phyloP scores from a whole-genome alignment of 2,329 filamentous ascomycete genomes.

The Hymenoscyphus occultus region DNA sequence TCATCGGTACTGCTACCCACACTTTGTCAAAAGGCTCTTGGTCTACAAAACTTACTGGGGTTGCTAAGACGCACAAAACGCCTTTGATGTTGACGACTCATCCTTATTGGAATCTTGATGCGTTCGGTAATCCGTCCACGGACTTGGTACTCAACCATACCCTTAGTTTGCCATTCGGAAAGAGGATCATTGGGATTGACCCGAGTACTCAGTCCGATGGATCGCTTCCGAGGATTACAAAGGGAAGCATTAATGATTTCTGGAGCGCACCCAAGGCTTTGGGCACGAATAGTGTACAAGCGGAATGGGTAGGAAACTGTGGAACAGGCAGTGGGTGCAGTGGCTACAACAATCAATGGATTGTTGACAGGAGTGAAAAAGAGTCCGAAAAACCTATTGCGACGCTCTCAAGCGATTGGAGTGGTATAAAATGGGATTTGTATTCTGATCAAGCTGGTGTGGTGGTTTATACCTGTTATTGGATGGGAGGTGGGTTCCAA shows the following conservation, averaged over 20 bases:
- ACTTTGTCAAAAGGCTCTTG: conserved; percentile 61
- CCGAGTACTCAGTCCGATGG: conserved; percentile 70
- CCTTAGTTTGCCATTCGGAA: conserved; percentile 67
- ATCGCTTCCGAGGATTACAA: conserved; percentile 62
- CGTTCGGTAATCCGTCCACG: conserved; percentile 67
- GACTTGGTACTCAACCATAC: conserved; percentile 65
- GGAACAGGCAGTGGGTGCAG: conserved; percentile 72
- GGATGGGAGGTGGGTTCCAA: conserved; percentile 45
- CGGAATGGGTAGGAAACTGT: conserved; percentile 68
- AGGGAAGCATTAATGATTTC: conserved; percentile 71
- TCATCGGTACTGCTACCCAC: conserved; percentile 61
- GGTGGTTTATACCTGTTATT: conserved; percentile 75
- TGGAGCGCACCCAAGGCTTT: conserved; percentile 77
- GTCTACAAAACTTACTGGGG: conserved; percentile 68
- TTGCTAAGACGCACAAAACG: conserved; percentile 68
- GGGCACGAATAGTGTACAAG: conserved; percentile 60
- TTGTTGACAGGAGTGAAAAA: conserved; percentile 41
- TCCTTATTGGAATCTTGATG: conserved; percentile 69
- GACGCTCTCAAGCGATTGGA: conserved; percentile 67
- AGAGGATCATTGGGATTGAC: conserved; percentile 65
- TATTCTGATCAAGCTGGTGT: conserved; percentile 82
- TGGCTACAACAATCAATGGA: conserved; percentile 66
- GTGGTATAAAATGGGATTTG: conserved; percentile 78
- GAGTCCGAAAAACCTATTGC: conserved; percentile 47
- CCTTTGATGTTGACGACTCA: conserved; percentile 74